phyloP scores from a whole-genome alignment of 73 alveolate species.

The Tetrahymena malaccensis region DNA sequence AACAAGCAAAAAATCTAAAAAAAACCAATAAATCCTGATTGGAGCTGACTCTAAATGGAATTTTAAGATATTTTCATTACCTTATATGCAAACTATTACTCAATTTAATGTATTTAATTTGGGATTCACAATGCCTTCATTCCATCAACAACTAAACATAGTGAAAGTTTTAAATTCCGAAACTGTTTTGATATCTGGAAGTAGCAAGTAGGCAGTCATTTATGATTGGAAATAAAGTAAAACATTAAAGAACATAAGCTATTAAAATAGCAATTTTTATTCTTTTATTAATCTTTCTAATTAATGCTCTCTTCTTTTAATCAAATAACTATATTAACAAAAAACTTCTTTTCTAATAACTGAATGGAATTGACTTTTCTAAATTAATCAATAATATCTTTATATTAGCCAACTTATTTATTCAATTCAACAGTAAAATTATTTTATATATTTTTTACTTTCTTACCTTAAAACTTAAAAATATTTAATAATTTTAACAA shows the following conservation, averaged over 20 bases:
- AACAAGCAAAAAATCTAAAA: background rate
- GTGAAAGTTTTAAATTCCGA: background rate
- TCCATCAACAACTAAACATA: background rate
- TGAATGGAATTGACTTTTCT: background rate
- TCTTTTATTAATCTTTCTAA: background rate
- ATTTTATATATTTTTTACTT: no score
- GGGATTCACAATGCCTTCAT: background rate
- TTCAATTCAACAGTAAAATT: no score
- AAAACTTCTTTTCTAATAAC: background rate
- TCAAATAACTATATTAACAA: background rate
- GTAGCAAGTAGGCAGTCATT: background rate
- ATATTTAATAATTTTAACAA: no score
- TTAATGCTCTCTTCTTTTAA: background rate
- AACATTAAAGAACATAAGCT: background rate
- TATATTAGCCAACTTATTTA: background rate
- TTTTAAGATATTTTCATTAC: background rate
- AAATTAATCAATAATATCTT: background rate
- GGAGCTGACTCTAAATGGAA: background rate
- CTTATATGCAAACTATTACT: background rate
- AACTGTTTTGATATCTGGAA: background rate
- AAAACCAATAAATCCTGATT: background rate
- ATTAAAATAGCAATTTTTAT: background rate
- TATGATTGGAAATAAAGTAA: background rate
- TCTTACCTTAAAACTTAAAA: no score
- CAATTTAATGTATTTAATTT: background rate